A percentile compares a stretch with the other conserved stretches of the same genome.
Evolutionary conservation across 441 rosid genomes (phyloP).

Genomic region (Erodium chrysanthum): DNA sequence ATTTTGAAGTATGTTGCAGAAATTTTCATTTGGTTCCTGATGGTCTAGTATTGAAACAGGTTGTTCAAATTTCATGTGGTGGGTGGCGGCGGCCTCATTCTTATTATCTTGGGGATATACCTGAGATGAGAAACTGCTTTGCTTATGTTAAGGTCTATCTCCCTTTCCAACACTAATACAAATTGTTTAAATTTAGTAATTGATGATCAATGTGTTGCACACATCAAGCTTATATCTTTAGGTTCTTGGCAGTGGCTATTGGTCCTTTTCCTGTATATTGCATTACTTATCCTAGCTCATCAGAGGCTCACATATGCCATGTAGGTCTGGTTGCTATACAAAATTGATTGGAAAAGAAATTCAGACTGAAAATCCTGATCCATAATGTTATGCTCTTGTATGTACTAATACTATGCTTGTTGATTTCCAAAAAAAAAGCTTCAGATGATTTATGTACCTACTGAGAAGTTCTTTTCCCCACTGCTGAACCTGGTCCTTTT

Average conservation of each 20-base stretch:
- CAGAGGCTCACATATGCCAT: neutral
- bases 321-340: neutral
- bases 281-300: neutral
- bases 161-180: neutral
- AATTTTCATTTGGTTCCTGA: slow-evolving; percentile 17
- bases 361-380: neutral
- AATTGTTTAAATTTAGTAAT: neutral
- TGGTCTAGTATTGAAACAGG: slow-evolving; percentile 37
- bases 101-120: slow-evolving; percentile 62
- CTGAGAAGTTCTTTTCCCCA: neutral
- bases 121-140: slow-evolving; percentile 62
- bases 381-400: neutral
- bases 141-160: slow-evolving; percentile 70
- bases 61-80: slow-evolving; percentile 87
- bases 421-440: neutral
- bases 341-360: neutral
- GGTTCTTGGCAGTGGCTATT: neutral
- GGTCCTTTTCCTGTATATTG: neutral
- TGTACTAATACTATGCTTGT: neutral
- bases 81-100: slow-evolving; percentile 99
- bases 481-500: neutral
- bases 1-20: slow-evolving; percentile 5
- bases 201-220: slow-evolving; percentile 2
- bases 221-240: neutral
- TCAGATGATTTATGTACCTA: neutral